These are phyloP conservation scores for Heliamphora pulchella DNA, from an alignment of 179 eudicot genomes.

Conservation along the genomic window DNA sequence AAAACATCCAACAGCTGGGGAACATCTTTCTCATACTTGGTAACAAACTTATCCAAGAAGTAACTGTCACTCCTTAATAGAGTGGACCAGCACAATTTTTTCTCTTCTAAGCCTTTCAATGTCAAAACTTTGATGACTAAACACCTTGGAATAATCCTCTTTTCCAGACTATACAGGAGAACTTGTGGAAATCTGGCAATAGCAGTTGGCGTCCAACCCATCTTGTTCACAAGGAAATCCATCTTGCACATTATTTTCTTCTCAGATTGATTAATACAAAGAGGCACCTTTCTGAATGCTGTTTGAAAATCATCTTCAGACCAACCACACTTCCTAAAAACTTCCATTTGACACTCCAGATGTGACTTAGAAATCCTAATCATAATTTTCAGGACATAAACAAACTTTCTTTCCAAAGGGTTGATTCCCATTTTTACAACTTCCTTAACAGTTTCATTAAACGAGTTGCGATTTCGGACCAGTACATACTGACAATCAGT, in stretches of 20 bases:
- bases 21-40: neutral
- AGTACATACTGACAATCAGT: neutral
- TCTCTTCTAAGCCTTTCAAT: slow-evolving; percentile 7
- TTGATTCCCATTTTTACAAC: slow-evolving; percentile 10
- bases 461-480: neutral
- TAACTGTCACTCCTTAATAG: neutral
- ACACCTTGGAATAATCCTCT: slow-evolving; percentile 15
- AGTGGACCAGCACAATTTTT: neutral
- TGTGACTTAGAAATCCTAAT: neutral
- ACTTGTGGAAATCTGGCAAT: neutral
- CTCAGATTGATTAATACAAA: slow-evolving; percentile 6
- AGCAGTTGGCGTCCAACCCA: slow-evolving; percentile 11
- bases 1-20: slow-evolving; percentile 10
- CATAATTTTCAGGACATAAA: neutral
- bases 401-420: neutral
- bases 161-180: slow-evolving; percentile 9
- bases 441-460: neutral
- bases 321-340: slow-evolving; percentile 12
- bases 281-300: slow-evolving; percentile 10
- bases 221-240: slow-evolving; percentile 13
- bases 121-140: slow-evolving; percentile 5
- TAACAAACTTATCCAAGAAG: neutral
- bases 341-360: slow-evolving; percentile 4
- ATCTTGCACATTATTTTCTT: slow-evolving; percentile 1
- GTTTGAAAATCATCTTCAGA: neutral